Evolutionary conservation across 495 filamentous ascomycete genomes (phyloP).

Genomic region (Monascus purpureus): DNA sequence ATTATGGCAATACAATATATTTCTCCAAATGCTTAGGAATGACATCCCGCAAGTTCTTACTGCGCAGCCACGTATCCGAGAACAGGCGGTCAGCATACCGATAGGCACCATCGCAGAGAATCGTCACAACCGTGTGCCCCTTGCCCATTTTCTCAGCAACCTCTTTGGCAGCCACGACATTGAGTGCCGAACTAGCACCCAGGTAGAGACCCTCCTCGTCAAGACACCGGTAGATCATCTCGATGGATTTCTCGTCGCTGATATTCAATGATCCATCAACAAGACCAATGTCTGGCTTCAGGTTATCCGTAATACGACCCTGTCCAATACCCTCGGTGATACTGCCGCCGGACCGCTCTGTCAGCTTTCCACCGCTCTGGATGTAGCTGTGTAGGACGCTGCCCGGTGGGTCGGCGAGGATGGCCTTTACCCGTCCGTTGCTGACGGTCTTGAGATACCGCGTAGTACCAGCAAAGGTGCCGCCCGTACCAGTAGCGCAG

Average conservation of each 20-base stretch:
- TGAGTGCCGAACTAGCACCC: constrained; percentile 84
- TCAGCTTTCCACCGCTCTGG: constrained; percentile 64
- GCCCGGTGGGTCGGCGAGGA: constrained; percentile 87
- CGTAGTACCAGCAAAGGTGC: constrained; percentile 82
- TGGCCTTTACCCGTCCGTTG: constrained; percentile 72
- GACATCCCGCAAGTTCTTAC: constrained; percentile 68
- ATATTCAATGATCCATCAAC: constrained; percentile 81
- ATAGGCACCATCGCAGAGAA: constrained; percentile 91
- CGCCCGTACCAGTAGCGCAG: constrained; percentile 85
- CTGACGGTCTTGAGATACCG: constrained; percentile 75
- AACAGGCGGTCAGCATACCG: constrained; percentile 91
- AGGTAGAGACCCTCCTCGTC: constrained; percentile 95
- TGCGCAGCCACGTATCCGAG: constrained; percentile 72
- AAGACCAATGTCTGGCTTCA: constrained; percentile 69
- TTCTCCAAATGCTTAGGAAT: constrained; percentile 76
- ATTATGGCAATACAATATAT: constrained; percentile 79
- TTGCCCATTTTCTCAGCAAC: constrained; percentile 80
- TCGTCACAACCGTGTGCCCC: constrained; percentile 83
- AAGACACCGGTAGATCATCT: constrained; percentile 94
- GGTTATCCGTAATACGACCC: constrained; percentile 89
- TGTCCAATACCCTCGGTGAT: constrained; percentile 98
- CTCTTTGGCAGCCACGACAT: constrained; percentile 91
- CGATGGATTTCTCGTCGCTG: constrained; percentile 83
- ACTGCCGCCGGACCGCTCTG: constrained; percentile 68
- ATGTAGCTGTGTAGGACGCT: constrained; percentile 88